A percentile compares a stretch with the other conserved stretches of the same genome.
Conservation (phyloP, 2,329 filamentous ascomycete genomes). For the Aspergillus sergii region DNA sequence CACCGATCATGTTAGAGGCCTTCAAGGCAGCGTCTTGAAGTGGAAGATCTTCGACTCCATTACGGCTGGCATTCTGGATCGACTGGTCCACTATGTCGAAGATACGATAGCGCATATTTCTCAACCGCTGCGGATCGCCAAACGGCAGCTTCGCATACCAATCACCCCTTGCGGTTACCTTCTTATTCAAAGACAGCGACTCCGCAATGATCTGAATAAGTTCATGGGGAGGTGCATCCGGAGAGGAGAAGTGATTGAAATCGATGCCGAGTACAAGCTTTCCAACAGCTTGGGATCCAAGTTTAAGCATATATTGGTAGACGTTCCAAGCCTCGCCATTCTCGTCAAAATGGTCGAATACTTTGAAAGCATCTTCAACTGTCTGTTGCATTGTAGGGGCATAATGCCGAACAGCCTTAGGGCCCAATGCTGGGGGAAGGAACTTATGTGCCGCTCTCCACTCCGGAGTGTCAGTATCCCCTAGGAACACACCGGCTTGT, state of each 20-base stretch:
- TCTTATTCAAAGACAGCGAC: conserved; percentile 60
- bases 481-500: conserved; percentile 34
- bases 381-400: conserved; percentile 61
- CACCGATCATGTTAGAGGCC: conserved; percentile 40
- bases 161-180: conserved; percentile 55
- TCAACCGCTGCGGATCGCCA: conserved; percentile 55
- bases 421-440: conserved; percentile 59
- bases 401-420: conserved; percentile 64
- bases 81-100: conserved; percentile 25
- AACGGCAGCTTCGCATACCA: conserved; percentile 63
- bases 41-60: conserved; percentile 32
- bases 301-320: conserved; percentile 55
- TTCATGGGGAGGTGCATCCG: conserved; percentile 53
- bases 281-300: conserved; percentile 48
- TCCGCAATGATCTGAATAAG: conserved; percentile 57
- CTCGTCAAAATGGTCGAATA: conserved; percentile 54
- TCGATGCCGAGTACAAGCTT: conserved; percentile 50
- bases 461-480: conserved; percentile 36
- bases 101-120: conserved; percentile 14
- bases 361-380: conserved; percentile 53
- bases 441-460: conserved; percentile 61
- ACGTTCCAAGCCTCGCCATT: conserved; percentile 50
- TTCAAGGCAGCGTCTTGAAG: conserved; percentile 50
- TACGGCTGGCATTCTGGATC: conserved; percentile 22
- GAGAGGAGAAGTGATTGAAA: conserved; percentile 46